A percentile compares a stretch with the other conserved stretches of the same genome.
These are phyloP conservation scores for Babesia gibsoni DNA, from an alignment of 169 alveolate species.

Conservation along the genomic window DNA sequence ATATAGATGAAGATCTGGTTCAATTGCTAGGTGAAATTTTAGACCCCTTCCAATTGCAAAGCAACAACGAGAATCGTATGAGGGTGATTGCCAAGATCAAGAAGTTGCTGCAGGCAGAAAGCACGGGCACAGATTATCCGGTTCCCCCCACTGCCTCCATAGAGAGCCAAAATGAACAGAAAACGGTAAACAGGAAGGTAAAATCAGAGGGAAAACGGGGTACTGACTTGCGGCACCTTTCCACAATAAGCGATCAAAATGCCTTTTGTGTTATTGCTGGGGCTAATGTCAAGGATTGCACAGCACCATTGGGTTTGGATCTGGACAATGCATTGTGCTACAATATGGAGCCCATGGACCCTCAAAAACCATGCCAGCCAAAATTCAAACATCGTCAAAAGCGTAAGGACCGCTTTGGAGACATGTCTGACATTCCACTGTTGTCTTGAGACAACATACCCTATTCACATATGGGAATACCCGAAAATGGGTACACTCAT, in stretches of 20 bases:
- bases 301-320: neutral
- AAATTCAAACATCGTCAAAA: neutral
- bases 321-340: neutral
- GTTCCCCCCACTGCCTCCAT: neutral
- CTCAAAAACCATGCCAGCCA: neutral
- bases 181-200: neutral
- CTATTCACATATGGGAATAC: neutral
- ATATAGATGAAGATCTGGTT: neutral
- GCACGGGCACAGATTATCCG: neutral
- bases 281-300: neutral
- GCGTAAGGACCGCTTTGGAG: constrained; percentile 24
- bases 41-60: constrained; percentile 22
- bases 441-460: constrained; percentile 18
- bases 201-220: neutral
- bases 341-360: neutral
- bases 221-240: neutral
- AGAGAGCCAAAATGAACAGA: too few species aligned
- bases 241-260: constrained; percentile 6
- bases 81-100: neutral
- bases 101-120: neutral
- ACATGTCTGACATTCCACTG: constrained; percentile 64
- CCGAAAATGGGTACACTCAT: constrained; percentile 26
- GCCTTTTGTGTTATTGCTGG: too few species aligned
- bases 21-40: constrained; percentile 16
- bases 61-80: neutral